Evolutionary conservation across 208 protist species (phyloP).

Genomic region (Phytomonas francai): DNA sequence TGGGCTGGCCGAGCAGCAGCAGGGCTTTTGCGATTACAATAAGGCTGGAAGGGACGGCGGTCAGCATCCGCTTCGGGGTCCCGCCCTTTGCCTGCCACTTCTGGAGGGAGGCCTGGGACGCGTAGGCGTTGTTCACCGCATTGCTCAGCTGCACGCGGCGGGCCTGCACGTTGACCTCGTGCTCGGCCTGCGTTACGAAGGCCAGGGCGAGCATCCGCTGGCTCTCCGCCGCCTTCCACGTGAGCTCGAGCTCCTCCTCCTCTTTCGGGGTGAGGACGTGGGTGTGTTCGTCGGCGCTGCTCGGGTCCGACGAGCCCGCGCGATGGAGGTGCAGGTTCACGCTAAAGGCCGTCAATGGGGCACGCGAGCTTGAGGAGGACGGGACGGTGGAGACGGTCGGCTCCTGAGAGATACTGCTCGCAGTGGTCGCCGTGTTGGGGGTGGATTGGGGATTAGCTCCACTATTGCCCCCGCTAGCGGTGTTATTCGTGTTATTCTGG

Average conservation of each 20-base stretch:
- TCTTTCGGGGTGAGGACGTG: constrained; percentile 8
- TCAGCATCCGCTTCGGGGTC: constrained; percentile 60
- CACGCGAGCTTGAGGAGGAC: constrained; percentile 8
- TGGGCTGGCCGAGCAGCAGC: constrained; percentile 63
- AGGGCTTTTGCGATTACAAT: constrained; percentile 66
- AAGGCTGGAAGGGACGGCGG: constrained; percentile 62
- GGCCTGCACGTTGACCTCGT: constrained; percentile 78
- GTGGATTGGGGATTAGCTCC: neutral
- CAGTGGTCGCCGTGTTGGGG: neutral
- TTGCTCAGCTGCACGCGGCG: constrained; percentile 71
- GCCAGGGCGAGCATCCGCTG: constrained; percentile 81
- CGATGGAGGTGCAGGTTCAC: constrained; percentile 35
- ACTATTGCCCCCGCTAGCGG: neutral
- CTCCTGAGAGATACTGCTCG: constrained; percentile 1
- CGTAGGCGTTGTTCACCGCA: constrained; percentile 80
- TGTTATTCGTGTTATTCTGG: constrained; percentile 10
- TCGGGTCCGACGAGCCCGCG: constrained; percentile 43
- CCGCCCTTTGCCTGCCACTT: constrained; percentile 56
- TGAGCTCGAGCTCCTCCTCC: constrained; percentile 43
- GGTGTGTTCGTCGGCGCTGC: constrained; percentile 45
- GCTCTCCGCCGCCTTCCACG: constrained; percentile 64
- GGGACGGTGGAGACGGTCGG: neutral
- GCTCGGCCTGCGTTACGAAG: constrained; percentile 71
- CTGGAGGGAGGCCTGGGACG: constrained; percentile 74
- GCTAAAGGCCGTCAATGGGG: neutral